These are phyloP conservation scores for Inga oerstediana DNA, from an alignment of 306 rosid species.

Conservation along the genomic window DNA sequence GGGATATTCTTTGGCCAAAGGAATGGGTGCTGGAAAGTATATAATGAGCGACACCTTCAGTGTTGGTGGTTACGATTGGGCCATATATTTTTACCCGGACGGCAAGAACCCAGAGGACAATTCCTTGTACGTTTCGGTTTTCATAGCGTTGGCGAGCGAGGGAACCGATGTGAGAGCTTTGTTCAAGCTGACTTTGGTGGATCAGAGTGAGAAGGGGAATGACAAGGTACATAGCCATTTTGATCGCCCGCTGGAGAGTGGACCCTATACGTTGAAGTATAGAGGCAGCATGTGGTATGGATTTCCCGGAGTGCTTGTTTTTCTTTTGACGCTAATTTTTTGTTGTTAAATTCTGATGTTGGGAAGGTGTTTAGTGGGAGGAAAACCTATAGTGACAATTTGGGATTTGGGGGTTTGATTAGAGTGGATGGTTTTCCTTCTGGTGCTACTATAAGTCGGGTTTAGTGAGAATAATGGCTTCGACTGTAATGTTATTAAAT, in stretches of 20 bases:
- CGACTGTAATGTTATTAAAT: not conserved
- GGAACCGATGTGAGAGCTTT: conserved; percentile 3
- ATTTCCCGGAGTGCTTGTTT: not conserved
- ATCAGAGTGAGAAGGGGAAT: not conserved
- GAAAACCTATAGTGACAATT: not conserved
- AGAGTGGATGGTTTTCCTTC: not conserved
- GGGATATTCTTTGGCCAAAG: conserved; percentile 89
- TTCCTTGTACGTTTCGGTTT: conserved; percentile 30
- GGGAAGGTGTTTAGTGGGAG: conserved; percentile 9
- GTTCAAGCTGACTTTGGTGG: not conserved
- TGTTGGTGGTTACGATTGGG: conserved; percentile 96
- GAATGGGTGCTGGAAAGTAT: conserved; percentile 88
- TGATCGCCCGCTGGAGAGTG: conserved; percentile 8
- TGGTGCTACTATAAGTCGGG: not conserved
- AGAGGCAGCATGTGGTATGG: conserved; percentile 10
- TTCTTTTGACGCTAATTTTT: not conserved
- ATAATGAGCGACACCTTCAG: conserved; percentile 79
- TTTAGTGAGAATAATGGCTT: conserved; percentile 18
- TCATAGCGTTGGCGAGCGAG: conserved; percentile 7
- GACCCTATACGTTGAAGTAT: conserved; percentile 1
- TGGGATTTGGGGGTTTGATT: conserved; percentile 30
- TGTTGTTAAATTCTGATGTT: conserved; percentile 17
- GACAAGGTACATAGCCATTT: not conserved
- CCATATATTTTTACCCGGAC: conserved; percentile 88
- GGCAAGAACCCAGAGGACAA: conserved; percentile 91